These are phyloP conservation scores for Collybia sordida DNA, from an alignment of 768 basidiomycete species.

Conservation along the genomic window DNA sequence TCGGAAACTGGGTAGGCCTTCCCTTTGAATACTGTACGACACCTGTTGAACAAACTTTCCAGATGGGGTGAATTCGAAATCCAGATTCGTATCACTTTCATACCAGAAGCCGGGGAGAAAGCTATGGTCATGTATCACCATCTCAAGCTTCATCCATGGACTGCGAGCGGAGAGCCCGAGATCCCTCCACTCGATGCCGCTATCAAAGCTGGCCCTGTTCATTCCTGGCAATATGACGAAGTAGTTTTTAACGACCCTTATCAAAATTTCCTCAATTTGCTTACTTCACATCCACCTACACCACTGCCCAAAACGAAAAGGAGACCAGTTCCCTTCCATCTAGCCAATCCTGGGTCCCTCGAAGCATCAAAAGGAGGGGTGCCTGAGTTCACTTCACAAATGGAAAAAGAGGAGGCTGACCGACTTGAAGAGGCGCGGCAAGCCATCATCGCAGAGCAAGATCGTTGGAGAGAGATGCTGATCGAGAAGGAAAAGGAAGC, in stretches of 20 bases:
- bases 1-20: conserved; percentile 87
- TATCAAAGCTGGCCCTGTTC: conserved; percentile 73
- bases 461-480: conserved; percentile 63
- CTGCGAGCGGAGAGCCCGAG: conserved; percentile 58
- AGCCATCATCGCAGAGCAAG: conserved; percentile 71
- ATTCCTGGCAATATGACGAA: conserved; percentile 99
- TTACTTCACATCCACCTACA: conserved; percentile 82
- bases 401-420: conserved; percentile 88
- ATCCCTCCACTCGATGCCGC: conserved; percentile 68
- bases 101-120: conserved; percentile 89
- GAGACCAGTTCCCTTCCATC: conserved; percentile 71
- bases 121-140: conserved; percentile 86
- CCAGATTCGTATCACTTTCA: conserved; percentile 87
- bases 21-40: background rate
- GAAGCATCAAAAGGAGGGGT: conserved; percentile 67
- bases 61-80: conserved; percentile 99
- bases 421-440: conserved; percentile 76
- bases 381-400: conserved; percentile 81
- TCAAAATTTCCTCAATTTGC: conserved; percentile 77
- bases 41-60: background rate
- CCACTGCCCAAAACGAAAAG: conserved; percentile 65
- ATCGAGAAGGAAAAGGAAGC: conserved; percentile 85
- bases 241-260: conserved; percentile 95
- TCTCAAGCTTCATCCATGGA: conserved; percentile 94
- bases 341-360: conserved; percentile 58